These are phyloP conservation scores for Blepharisma japonicum DNA, from an alignment of 73 alveolate genomes.

Conservation along the genomic window DNA sequence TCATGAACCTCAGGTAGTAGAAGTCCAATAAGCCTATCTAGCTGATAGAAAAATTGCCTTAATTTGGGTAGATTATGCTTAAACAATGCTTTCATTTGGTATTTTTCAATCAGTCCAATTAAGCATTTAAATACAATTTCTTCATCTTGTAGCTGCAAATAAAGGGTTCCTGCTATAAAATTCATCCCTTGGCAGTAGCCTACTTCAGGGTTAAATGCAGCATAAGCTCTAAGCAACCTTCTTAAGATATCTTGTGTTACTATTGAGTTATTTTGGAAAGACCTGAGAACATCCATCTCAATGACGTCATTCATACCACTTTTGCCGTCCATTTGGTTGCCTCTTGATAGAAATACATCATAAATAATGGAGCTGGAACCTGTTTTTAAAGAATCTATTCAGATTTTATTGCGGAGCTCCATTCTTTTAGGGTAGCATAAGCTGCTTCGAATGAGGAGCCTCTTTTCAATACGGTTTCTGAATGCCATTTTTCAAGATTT, in stretches of 20 bases:
- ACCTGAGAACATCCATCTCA: slow-evolving; percentile 58
- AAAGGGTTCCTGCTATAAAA: slow-evolving; percentile 49
- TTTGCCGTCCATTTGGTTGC: neutral
- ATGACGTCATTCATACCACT: slow-evolving; percentile 52
- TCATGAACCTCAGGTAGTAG: slow-evolving; percentile 73
- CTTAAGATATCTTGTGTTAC: slow-evolving; percentile 32
- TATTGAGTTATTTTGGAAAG: slow-evolving; percentile 34
- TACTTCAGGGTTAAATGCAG: slow-evolving; percentile 40
- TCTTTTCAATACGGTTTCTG: neutral
- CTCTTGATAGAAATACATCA: slow-evolving; percentile 39
- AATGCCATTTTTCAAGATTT: neutral
- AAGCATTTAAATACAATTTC: slow-evolving; percentile 45
- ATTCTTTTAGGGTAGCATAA: neutral
- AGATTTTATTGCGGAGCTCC: neutral
- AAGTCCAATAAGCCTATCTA: slow-evolving; percentile 77
- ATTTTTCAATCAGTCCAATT: slow-evolving; percentile 28
- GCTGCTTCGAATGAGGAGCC: neutral
- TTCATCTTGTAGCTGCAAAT: slow-evolving; percentile 45
- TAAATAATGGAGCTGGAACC: slow-evolving; percentile 31
- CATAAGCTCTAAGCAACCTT: slow-evolving; percentile 50
- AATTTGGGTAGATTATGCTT: slow-evolving; percentile 64
- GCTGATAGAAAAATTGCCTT: slow-evolving; percentile 73
- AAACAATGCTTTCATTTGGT: slow-evolving; percentile 2
- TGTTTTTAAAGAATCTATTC: slow-evolving; percentile 11
- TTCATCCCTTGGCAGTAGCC: slow-evolving; percentile 65